Evolutionary conservation across 495 filamentous ascomycete genomes (phyloP).

Genomic region (Cudoniella acicularis): DNA sequence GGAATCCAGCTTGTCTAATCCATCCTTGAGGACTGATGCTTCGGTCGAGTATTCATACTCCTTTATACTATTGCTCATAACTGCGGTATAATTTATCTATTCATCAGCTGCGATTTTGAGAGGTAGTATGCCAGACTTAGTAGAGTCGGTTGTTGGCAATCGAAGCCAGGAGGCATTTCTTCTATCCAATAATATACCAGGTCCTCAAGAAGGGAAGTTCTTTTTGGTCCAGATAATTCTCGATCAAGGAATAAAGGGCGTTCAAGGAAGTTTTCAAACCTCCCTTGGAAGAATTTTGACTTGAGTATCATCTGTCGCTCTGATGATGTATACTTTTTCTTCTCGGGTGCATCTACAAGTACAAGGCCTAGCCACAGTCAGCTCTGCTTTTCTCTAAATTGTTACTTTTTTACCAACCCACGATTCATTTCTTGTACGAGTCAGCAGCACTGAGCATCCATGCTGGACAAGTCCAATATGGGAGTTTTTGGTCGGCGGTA

Average conservation of each 20-base stretch:
- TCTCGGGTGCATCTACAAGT: not conserved
- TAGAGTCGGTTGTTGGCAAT: conserved; percentile 8
- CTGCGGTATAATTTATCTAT: conserved; percentile 15
- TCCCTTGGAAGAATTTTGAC: conserved; percentile 13
- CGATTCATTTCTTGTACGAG: not conserved
- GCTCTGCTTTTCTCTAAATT: not conserved
- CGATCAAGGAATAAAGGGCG: not conserved
- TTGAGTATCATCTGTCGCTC: not conserved
- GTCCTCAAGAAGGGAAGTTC: conserved; percentile 2
- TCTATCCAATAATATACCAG: conserved; percentile 8
- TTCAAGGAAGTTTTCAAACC: conserved; percentile 9
- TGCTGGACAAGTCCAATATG: conserved; percentile 11
- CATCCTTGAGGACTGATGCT: not conserved
- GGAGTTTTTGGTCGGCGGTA: conserved; percentile 2
- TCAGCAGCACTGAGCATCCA: conserved; percentile 6
- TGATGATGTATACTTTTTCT: not conserved
- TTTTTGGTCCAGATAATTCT: not conserved
- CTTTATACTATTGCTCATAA: conserved; percentile 20
- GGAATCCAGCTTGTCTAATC: not conserved
- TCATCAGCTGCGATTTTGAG: conserved; percentile 21
- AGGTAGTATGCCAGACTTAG: conserved; percentile 18
- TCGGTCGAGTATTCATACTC: conserved; percentile 17
- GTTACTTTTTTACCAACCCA: conserved; percentile 12
- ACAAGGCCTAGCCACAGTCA: not conserved
- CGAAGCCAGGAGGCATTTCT: conserved; percentile 4